Conservation (phyloP, 805 yeast genomes). For the Candida wancherniae region DNA sequence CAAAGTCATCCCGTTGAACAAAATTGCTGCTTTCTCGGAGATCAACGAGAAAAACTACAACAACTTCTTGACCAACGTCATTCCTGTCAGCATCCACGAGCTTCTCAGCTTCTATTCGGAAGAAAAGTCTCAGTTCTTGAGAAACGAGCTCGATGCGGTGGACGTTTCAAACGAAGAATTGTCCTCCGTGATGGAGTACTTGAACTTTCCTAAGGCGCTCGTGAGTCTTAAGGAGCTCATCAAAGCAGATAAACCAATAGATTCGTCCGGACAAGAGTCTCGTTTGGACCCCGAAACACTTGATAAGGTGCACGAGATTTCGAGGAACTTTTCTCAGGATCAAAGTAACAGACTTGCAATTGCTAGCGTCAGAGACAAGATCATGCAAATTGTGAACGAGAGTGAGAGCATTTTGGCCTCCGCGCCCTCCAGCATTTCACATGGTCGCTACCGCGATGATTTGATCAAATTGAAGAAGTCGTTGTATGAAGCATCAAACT, state of each 20-base stretch:
- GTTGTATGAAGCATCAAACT: conserved; percentile 53
- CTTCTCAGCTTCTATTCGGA: conserved; percentile 84
- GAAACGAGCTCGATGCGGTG: conserved; percentile 68
- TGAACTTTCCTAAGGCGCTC: conserved; percentile 67
- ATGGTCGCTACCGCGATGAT: conserved; percentile 42
- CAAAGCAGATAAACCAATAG: conserved; percentile 8
- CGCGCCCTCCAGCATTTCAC: conserved; percentile 4
- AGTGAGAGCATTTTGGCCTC: conserved; percentile 24
- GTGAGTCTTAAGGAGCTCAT: conserved; percentile 47
- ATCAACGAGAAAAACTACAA: conserved; percentile 35
- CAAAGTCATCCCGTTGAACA: conserved; percentile 50
- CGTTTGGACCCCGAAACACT: conserved; percentile 8
- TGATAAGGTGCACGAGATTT: conserved; percentile 19
- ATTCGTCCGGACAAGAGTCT: conserved; percentile 1
- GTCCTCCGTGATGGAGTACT: conserved; percentile 71
- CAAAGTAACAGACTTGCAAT: conserved; percentile 29
- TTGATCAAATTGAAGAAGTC: conserved; percentile 54
- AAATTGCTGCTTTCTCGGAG: conserved; percentile 39
- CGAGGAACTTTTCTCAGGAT: conserved; percentile 28
- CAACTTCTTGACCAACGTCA: conserved; percentile 69
- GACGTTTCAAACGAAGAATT: conserved; percentile 79
- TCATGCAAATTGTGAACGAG: conserved; percentile 30
- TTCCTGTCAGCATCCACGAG: conserved; percentile 86
- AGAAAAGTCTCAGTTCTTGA: conserved; percentile 70
- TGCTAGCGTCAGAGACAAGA: conserved; percentile 28